Conservation (phyloP, 106 monocot species). For the Allium cepa region DNA sequence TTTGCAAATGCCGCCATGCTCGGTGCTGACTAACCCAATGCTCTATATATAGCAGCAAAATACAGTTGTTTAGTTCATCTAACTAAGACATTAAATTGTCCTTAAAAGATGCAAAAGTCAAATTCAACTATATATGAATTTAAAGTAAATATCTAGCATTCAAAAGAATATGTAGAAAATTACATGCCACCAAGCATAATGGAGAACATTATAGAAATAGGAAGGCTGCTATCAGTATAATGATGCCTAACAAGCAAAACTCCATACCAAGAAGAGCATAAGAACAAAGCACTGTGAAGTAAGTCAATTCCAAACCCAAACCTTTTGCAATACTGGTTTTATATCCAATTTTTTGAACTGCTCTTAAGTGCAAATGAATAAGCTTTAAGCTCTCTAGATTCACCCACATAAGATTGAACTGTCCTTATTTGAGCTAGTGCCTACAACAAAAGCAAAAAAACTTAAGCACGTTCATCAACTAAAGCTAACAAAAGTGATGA, state of each 20-base stretch:
- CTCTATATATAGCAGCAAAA: no score
- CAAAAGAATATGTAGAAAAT: slow-evolving; percentile 9
- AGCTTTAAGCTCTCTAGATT: slow-evolving; percentile 42
- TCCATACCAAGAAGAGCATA: slow-evolving; percentile 97
- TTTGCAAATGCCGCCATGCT: no score
- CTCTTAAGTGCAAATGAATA: slow-evolving; percentile 50
- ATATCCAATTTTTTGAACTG: slow-evolving; percentile 75
- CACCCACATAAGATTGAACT: slow-evolving; percentile 79
- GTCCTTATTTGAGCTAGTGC: slow-evolving; percentile 76
- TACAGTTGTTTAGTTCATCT: no score
- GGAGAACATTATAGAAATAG: slow-evolving; percentile 91
- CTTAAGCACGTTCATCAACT: no score
- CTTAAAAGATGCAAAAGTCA: no score
- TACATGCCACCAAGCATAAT: slow-evolving; percentile 99
- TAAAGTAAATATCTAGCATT: no score
- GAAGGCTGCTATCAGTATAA: slow-evolving; percentile 85
- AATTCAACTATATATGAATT: no score
- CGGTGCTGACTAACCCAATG: slow-evolving; percentile 80
- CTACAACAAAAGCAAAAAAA: slow-evolving; percentile 9
- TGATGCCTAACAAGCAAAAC: slow-evolving; percentile 67
- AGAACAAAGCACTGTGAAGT: slow-evolving; percentile 97
- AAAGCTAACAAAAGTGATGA: no score
- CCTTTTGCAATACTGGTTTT: slow-evolving; percentile 68
- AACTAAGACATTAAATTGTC: no score
- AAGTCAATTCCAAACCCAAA: slow-evolving; percentile 69